These are phyloP conservation scores for Yamadazyma ubonensis DNA, from an alignment of 805 yeast species.

Conservation along the genomic window DNA sequence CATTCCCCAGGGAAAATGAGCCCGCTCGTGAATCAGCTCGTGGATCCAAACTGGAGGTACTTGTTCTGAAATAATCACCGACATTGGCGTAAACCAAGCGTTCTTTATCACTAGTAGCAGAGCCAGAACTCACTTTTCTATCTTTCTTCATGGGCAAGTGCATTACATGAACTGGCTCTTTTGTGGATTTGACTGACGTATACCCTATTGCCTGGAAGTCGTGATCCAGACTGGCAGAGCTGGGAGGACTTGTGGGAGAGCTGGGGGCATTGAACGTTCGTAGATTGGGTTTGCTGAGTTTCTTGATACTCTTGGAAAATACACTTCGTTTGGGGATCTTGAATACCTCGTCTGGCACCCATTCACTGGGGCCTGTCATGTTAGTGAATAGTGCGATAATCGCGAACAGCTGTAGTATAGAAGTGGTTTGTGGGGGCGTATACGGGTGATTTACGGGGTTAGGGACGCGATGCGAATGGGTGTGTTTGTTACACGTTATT, in stretches of 20 bases:
- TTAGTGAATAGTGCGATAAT: too few relatives aligned
- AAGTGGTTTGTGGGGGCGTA: too few relatives aligned
- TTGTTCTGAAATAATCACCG: constrained; percentile 9
- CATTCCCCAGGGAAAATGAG: too few relatives aligned
- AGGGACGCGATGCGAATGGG: too few relatives aligned
- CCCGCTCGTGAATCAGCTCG: too few relatives aligned
- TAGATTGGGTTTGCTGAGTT: too few relatives aligned
- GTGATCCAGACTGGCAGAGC: background rate
- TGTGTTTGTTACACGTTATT: too few relatives aligned
- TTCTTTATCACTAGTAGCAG: too few relatives aligned
- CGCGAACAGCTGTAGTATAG: too few relatives aligned
- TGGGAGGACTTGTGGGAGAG: constrained; percentile 6
- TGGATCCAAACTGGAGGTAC: constrained; percentile 14
- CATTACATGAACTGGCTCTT: constrained; percentile 32
- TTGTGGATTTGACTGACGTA: constrained; percentile 22
- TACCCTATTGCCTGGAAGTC: constrained; percentile 39
- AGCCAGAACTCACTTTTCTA: constrained; percentile 10
- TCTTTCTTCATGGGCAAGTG: constrained; percentile 21
- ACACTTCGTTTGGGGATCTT: constrained; percentile 16
- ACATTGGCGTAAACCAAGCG: constrained; percentile 3
- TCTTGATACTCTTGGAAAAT: constrained; percentile 30
- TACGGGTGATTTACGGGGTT: too few relatives aligned
- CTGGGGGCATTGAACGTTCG: too few relatives aligned
- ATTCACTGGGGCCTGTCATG: constrained; percentile 6
- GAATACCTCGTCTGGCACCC: constrained; percentile 4